Evolutionary conservation across 148 eudicot genomes (phyloP).

Genomic region (Pharnaceum exiguum): DNA sequence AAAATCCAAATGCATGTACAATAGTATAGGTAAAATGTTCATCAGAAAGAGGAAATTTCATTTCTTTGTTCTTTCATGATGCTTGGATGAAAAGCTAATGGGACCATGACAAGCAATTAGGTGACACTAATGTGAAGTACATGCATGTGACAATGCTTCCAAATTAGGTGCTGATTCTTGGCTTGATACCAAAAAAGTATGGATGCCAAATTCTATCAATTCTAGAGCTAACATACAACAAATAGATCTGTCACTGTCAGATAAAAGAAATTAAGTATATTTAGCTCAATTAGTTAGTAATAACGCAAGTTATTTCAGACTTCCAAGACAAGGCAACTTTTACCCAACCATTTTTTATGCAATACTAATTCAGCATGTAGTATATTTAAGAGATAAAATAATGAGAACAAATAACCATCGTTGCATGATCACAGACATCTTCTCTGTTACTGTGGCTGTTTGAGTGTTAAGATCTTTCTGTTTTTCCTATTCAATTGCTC

Average conservation of each 20-base stretch:
- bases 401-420: too few relatives aligned
- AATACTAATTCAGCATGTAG: too few relatives aligned
- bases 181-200: slow-evolving; percentile 34
- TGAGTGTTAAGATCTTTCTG: too few relatives aligned
- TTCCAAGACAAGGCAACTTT: too few relatives aligned
- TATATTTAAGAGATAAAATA: too few relatives aligned
- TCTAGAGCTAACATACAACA: slow-evolving; percentile 8
- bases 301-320: too few relatives aligned
- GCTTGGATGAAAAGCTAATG: slow-evolving; percentile 16
- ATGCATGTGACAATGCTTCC: slow-evolving; percentile 26
- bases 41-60: not conserved
- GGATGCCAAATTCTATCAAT: slow-evolving; percentile 14
- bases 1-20: slow-evolving; percentile 94
- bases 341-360: too few relatives aligned
- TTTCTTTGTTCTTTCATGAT: slow-evolving; percentile 16
- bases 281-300: too few relatives aligned
- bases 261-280: not conserved
- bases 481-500: too few relatives aligned
- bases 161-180: slow-evolving; percentile 47
- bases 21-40: slow-evolving; percentile 36
- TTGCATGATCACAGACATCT: too few relatives aligned
- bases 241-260: too few relatives aligned
- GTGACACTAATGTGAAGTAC: slow-evolving; percentile 15
- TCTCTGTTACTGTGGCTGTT: too few relatives aligned
- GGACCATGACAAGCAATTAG: slow-evolving; percentile 21